Evolutionary conservation across 2,329 filamentous ascomycete species (phyloP).

Genomic region (Curvularia sp.): DNA sequence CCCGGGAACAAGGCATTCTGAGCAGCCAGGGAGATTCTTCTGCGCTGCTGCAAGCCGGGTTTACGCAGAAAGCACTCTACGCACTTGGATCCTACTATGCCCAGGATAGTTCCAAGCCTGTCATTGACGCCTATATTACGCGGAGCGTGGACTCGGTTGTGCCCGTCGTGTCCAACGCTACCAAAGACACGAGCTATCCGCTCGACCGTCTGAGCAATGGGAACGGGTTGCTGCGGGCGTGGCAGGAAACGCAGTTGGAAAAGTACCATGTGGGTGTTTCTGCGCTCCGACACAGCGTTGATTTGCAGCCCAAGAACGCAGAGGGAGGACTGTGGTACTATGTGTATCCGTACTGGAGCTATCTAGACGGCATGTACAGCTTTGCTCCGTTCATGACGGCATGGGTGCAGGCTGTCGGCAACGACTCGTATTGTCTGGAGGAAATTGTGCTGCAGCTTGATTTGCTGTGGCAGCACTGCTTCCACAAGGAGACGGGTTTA

Average conservation of each 20-base stretch:
- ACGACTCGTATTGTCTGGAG: slow-evolving; percentile 12
- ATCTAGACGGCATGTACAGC: slow-evolving; percentile 62
- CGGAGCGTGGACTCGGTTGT: slow-evolving; percentile 31
- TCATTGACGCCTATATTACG: slow-evolving; percentile 20
- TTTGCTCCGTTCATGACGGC: slow-evolving; percentile 54
- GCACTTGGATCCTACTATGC: slow-evolving; percentile 25
- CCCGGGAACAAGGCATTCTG: slow-evolving; percentile 42
- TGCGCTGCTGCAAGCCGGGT: slow-evolving; percentile 39
- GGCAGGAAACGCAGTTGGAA: slow-evolving; percentile 19
- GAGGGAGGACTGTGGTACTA: slow-evolving; percentile 49
- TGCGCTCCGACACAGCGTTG: slow-evolving; percentile 34
- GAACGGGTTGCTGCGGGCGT: slow-evolving; percentile 32
- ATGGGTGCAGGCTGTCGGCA: slow-evolving; percentile 18
- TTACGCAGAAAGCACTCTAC: slow-evolving; percentile 45
- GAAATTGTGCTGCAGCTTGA: slow-evolving; percentile 35
- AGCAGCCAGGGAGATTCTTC: slow-evolving; percentile 26
- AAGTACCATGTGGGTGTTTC: slow-evolving; percentile 19
- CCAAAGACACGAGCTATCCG: slow-evolving; percentile 29
- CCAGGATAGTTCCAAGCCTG: slow-evolving; percentile 6
- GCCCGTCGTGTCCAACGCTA: slow-evolving; percentile 21
- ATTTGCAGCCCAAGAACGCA: slow-evolving; percentile 37
- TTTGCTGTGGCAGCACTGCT: slow-evolving; percentile 55
- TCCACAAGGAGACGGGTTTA: slow-evolving; percentile 52
- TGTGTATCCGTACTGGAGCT: slow-evolving; percentile 60
- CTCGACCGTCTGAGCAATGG: slow-evolving; percentile 45